Conservation (phyloP, 371 early-diverging fungal species). For the Phascolomyces articulosus region DNA sequence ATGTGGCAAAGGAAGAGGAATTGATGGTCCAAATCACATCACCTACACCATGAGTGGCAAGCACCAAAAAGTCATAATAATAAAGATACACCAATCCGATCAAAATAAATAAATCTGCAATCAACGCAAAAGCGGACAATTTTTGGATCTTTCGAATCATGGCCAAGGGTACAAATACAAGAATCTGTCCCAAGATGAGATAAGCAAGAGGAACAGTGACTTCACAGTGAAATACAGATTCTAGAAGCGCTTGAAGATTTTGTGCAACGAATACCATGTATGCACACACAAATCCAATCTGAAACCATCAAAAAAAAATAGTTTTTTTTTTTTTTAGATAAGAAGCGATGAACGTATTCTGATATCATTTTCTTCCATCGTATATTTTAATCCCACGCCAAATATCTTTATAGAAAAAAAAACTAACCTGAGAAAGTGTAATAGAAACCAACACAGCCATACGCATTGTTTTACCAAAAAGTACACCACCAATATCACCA, state of each 20-base stretch:
- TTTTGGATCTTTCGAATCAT: constrained; percentile 85
- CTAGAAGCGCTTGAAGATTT: constrained; percentile 73
- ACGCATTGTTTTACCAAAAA: constrained; percentile 77
- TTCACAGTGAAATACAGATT: constrained; percentile 57
- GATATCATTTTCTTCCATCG: not conserved
- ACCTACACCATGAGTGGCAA: constrained; percentile 62
- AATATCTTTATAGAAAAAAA: no score
- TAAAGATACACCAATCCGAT: constrained; percentile 82
- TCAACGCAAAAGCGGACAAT: constrained; percentile 76
- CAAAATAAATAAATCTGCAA: constrained; percentile 86
- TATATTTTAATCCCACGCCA: not conserved
- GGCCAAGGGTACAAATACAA: constrained; percentile 79
- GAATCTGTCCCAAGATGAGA: constrained; percentile 72
- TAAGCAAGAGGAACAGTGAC: constrained; percentile 29
- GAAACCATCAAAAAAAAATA: not conserved
- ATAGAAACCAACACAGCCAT: constrained; percentile 72
- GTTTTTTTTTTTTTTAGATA: no score
- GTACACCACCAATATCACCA: constrained; percentile 72
- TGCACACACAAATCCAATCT: constrained; percentile 87
- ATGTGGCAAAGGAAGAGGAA: constrained; percentile 69
- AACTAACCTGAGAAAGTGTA: constrained; percentile 73
- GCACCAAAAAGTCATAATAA: constrained; percentile 71
- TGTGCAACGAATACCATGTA: constrained; percentile 90
- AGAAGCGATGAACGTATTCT: no score
- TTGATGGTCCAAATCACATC: constrained; percentile 57